These are phyloP conservation scores for Collybia mongolica DNA, from an alignment of 768 basidiomycete species.

Conservation along the genomic window DNA sequence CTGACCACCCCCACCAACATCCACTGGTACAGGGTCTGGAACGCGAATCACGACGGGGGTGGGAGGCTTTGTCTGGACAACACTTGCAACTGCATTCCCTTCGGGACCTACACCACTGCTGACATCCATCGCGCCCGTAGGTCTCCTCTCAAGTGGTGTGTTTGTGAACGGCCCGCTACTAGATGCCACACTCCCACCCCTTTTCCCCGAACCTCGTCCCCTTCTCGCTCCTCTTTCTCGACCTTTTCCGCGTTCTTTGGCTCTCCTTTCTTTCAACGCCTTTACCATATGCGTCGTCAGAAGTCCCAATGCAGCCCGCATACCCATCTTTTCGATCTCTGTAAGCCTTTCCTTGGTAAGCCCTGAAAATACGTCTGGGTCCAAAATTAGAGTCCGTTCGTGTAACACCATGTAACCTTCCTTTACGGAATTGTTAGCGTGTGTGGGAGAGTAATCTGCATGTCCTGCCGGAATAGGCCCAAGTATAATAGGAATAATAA, in stretches of 20 bases:
- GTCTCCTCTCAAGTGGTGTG: conserved; percentile 31
- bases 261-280: conserved; percentile 73
- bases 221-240: conserved; percentile 25
- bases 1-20: conserved; percentile 11
- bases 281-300: conserved; percentile 85
- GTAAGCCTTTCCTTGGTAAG: conserved; percentile 71
- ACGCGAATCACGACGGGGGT: conserved; percentile 12
- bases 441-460: conserved; percentile 47
- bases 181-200: conserved; percentile 12
- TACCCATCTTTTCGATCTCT: conserved; percentile 78
- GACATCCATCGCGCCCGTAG: not conserved
- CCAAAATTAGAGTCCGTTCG: conserved; percentile 79
- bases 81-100: not conserved
- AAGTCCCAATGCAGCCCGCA: conserved; percentile 76
- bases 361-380: conserved; percentile 81
- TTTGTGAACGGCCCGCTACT: conserved; percentile 43
- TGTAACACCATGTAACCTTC: conserved; percentile 77
- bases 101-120: not conserved
- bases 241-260: conserved; percentile 38
- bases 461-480: conserved; percentile 69
- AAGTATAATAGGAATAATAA: conserved; percentile 76
- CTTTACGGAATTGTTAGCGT: conserved; percentile 46
- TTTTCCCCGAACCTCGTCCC: conserved; percentile 26
- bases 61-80: conserved; percentile 7
- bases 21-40: conserved; percentile 31